Percentiles rank a stretch among this genome's conserved stretches.
Evolutionary conservation across 2,329 filamentous ascomycete species (phyloP).

Genomic region (Ramularia endophylla): DNA sequence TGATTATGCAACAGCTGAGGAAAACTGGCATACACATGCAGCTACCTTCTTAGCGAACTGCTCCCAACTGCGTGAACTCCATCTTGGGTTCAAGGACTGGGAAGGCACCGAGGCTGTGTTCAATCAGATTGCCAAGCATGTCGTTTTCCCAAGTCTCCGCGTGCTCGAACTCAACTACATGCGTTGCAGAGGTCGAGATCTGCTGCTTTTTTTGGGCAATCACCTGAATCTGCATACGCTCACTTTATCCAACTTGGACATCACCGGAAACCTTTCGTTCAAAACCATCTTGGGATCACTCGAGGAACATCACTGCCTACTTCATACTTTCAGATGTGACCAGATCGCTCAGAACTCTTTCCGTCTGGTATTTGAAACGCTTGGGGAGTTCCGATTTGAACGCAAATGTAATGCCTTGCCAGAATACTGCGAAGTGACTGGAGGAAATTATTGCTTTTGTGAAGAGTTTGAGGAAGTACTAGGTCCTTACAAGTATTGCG

Average conservation of each 20-base stretch:
- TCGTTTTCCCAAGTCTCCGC: not conserved
- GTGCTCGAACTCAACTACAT: not conserved
- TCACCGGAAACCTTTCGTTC: not conserved
- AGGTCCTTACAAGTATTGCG: conserved; percentile 1
- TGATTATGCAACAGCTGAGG: too few species aligned
- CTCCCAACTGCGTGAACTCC: not conserved
- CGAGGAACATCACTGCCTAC: not conserved
- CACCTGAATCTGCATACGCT: not conserved
- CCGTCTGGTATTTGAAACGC: not conserved
- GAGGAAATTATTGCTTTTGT: too few species aligned
- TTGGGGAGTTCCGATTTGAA: not conserved
- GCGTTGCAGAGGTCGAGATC: not conserved
- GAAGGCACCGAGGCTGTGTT: not conserved
- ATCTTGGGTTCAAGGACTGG: not conserved
- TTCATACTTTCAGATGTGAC: not conserved
- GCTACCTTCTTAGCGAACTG: not conserved
- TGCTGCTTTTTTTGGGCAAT: not conserved
- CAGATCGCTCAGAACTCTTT: not conserved
- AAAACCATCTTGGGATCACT: not conserved
- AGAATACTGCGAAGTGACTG: too few species aligned
- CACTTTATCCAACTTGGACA: not conserved
- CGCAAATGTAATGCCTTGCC: not conserved
- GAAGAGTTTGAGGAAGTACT: not conserved
- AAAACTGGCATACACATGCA: not conserved
- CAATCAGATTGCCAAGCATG: not conserved